phyloP scores from a whole-genome alignment of 2,329 filamentous ascomycete species.

The Bimuria novae-zelandiae region DNA sequence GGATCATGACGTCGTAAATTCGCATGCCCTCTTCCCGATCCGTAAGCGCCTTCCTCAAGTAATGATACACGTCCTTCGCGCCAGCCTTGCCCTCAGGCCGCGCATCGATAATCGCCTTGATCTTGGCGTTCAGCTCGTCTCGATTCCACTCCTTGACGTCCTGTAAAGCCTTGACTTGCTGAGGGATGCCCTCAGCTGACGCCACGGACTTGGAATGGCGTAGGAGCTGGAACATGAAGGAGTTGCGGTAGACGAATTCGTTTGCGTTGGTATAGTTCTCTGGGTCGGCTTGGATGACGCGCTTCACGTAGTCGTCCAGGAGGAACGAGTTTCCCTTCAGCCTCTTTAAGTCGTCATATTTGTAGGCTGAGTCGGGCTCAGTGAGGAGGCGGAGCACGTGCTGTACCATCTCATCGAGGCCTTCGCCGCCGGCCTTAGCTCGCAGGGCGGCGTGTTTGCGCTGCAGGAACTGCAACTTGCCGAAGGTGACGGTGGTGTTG shows the following conservation, averaged over 20 bases:
- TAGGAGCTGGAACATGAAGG: conserved; percentile 60
- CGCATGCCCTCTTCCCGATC: conserved; percentile 39
- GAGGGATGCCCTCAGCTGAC: conserved; percentile 23
- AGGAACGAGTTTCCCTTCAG: conserved; percentile 23
- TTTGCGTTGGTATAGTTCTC: conserved; percentile 62
- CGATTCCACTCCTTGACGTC: conserved; percentile 31
- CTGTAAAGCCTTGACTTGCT: conserved; percentile 21
- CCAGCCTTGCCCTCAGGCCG: conserved; percentile 28
- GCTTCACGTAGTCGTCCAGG: conserved; percentile 54
- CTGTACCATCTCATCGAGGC: conserved; percentile 45
- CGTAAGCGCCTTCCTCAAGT: conserved; percentile 37
- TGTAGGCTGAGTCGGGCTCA: conserved; percentile 33
- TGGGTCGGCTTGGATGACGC: conserved; percentile 58
- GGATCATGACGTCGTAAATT: conserved; percentile 42
- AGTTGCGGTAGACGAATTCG: conserved; percentile 61
- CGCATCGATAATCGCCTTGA: conserved; percentile 34
- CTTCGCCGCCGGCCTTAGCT: conserved; percentile 51
- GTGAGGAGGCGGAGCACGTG: conserved; percentile 35
- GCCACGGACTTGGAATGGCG: conserved; percentile 16
- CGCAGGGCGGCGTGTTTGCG: conserved; percentile 65
- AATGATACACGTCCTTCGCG: conserved; percentile 40
- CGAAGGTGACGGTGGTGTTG: conserved; percentile 79
- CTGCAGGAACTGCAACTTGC: conserved; percentile 82
- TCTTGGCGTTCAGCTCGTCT: conserved; percentile 30
- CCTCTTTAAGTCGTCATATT: conserved; percentile 31